Base-by-base conservation (phyloP, 2,329 filamentous ascomycete genomes). In the Neurospora sp. region DNA sequence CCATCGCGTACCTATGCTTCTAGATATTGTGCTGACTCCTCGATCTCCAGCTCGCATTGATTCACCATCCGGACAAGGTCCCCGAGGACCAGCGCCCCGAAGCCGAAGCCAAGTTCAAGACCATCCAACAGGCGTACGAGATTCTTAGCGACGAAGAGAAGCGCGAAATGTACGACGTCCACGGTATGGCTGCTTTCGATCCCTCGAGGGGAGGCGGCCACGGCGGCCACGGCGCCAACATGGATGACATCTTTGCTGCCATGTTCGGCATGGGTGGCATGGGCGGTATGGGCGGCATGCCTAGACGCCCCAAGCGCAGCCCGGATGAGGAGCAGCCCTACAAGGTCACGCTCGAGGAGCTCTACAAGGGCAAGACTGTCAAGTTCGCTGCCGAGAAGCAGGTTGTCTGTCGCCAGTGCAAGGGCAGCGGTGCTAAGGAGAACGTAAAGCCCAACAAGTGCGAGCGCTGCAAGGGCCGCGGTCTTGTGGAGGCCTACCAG, bases 351-450 rank as follows among this genome's bases (percentile, higher is more conserved):
- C 83, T 99, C 71, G 96, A 98, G 80, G 96, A 99, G 81, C 85
- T 99, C 39, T 99, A 98, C 86, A 97, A 97, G 83, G 96, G 96
- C 77, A 97, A 98, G 85, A 97, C 96, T 0, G 96, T 97, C 78
- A 96, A 96, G 82, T 97, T 99, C 79, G 90, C 93, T 9, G 96
- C 92, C 77, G 96, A 94, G 77, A 98, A 98, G 84, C 95, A 97
- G 78, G 87, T 97, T 72, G 85, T 97, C 72, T 99, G 96, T 82
- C 86, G 86, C 71, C 86, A 89, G 76, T 99, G 96, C 84, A 95
- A 94, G 79, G 96, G 96, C 66, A 89, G 86, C 66, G 96, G 96
- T 52, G 96, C 92, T 73, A 97, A 96, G 81, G 92, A 97, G 72
- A 96, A 94, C 82, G 91, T 93, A 69, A 97, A 96, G 83, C 84